Evolutionary conservation across 352 stramenopile species (phyloP).

Genomic region (Thalassiosira sp.): DNA sequence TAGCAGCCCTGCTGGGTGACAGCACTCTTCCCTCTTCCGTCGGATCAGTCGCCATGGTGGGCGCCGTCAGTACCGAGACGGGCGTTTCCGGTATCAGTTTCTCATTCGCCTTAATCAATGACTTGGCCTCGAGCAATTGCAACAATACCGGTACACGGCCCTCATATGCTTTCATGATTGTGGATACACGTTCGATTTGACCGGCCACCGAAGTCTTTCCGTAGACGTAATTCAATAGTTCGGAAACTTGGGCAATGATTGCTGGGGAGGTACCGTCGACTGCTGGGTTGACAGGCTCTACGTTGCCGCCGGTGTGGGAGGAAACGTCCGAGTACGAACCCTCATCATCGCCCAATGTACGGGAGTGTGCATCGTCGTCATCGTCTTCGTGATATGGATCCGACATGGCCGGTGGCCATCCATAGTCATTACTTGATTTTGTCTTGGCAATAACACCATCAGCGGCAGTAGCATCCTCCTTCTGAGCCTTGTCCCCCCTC

Average conservation of each 20-base stretch:
- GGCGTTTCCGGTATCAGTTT: conserved; percentile 17
- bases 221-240: conserved; percentile 83
- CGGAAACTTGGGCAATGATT: conserved; percentile 83
- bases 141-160: conserved; percentile 77
- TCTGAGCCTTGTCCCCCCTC: neutral
- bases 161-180: conserved; percentile 84
- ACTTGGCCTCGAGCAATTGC: conserved; percentile 81
- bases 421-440: conserved; percentile 27
- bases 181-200: conserved; percentile 83
- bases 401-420: conserved; percentile 51
- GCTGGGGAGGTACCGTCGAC: conserved; percentile 81
- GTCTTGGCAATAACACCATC: conserved; percentile 7
- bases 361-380: conserved; percentile 61
- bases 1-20: conserved; percentile 4
- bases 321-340: conserved; percentile 53
- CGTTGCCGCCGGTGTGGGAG: conserved; percentile 32
- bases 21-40: neutral
- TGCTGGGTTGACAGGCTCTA: conserved; percentile 28
- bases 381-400: conserved; percentile 43
- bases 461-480: neutral
- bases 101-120: conserved; percentile 80
- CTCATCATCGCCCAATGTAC: too few relatives aligned
- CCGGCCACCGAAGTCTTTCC: conserved; percentile 81
- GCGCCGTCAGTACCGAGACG: conserved; percentile 8
- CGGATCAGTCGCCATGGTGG: conserved; percentile 12